Percentiles rank a stretch among this genome's conserved stretches.
Evolutionary conservation across 169 alveolate genomes (phyloP).

Genomic region (Babesia gibsoni): DNA sequence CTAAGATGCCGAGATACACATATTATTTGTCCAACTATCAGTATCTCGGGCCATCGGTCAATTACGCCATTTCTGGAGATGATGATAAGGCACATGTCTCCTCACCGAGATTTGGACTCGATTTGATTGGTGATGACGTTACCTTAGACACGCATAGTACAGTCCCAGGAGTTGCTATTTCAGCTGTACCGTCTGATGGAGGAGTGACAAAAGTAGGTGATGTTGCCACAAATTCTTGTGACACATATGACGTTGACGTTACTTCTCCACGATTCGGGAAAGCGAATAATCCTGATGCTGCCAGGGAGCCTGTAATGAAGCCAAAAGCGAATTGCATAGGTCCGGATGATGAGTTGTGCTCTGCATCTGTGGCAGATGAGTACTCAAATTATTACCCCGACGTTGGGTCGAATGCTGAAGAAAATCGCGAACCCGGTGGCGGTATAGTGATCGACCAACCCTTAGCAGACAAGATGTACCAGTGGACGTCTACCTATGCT

Average conservation of each 20-base stretch:
- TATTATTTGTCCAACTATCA: conserved; percentile 57
- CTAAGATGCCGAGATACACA: conserved; percentile 57
- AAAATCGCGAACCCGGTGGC: background rate
- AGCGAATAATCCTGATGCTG: background rate
- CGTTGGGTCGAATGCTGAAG: background rate
- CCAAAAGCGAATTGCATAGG: conserved; percentile 6
- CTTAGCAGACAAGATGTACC: conserved; percentile 11
- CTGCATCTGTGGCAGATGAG: conserved; percentile 41
- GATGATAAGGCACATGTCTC: conserved; percentile 50
- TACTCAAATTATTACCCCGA: background rate
- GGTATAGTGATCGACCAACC: conserved; percentile 20
- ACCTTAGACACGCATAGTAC: background rate
- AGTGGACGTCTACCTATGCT: conserved; percentile 43
- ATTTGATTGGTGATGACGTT: background rate
- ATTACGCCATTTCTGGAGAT: conserved; percentile 37
- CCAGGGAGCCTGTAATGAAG: background rate
- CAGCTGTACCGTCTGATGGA: background rate
- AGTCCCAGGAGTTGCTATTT: background rate
- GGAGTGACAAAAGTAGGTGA: background rate
- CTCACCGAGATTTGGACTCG: conserved; percentile 55
- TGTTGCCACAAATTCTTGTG: background rate
- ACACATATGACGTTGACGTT: background rate
- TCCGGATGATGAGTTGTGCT: conserved; percentile 51
- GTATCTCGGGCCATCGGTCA: conserved; percentile 43
- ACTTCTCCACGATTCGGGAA: background rate